Evolutionary conservation across 495 filamentous ascomycete species (phyloP).

Genomic region (Penicillium argentinense): DNA sequence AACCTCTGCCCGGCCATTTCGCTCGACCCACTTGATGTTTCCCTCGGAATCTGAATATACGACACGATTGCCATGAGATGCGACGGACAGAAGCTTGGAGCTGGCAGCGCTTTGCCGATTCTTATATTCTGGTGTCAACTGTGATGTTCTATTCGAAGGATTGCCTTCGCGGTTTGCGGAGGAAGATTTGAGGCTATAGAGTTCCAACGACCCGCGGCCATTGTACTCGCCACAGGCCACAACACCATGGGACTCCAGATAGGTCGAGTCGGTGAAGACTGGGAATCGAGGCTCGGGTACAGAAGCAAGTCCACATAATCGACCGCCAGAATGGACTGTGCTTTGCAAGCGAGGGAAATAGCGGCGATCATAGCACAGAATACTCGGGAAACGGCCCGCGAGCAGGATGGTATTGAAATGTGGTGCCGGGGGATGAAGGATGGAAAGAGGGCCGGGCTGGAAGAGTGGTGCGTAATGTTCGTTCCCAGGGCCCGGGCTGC

Average conservation of each 20-base stretch:
- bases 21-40: constrained; percentile 86
- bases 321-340: constrained; percentile 80
- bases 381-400: constrained; percentile 85
- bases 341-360: constrained; percentile 77
- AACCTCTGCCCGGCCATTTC: constrained; percentile 80
- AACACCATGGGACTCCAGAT: constrained; percentile 58
- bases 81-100: constrained; percentile 81
- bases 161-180: constrained; percentile 18
- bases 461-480: constrained; percentile 66
- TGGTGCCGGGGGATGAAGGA: constrained; percentile 69
- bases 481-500: constrained; percentile 39
- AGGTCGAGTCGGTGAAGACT: constrained; percentile 49
- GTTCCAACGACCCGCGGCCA: constrained; percentile 82
- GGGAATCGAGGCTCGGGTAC: constrained; percentile 63
- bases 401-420: constrained; percentile 53
- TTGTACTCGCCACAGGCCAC: constrained; percentile 94
- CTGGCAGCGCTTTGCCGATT: constrained; percentile 83
- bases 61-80: constrained; percentile 79
- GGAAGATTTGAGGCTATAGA: constrained; percentile 66
- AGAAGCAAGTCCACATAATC: constrained; percentile 73
- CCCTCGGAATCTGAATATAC: constrained; percentile 85
- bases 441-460: constrained; percentile 78
- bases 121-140: constrained; percentile 45
- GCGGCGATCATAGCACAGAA: constrained; percentile 85
- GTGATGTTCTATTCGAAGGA: constrained; percentile 35